These are phyloP conservation scores for Polygonum aviculare DNA, from an alignment of 148 eudicot species.

Conservation along the genomic window DNA sequence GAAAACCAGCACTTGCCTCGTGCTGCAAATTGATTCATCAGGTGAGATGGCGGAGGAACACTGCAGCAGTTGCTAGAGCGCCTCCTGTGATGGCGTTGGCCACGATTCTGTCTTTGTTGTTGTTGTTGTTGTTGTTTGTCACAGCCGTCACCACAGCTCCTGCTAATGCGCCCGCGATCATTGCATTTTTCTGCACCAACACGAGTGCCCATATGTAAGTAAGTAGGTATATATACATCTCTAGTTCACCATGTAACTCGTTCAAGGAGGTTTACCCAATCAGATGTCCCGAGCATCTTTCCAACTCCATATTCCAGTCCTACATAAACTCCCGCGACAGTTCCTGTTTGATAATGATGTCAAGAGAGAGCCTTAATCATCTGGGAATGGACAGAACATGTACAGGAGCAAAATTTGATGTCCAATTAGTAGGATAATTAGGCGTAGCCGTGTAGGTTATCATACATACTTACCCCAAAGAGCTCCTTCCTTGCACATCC, in stretches of 20 bases:
- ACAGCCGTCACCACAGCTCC: slow-evolving; percentile 5
- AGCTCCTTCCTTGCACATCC: slow-evolving; percentile 14
- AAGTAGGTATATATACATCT: background rate
- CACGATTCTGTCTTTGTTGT: slow-evolving; percentile 4
- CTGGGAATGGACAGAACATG: background rate
- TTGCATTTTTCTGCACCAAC: background rate
- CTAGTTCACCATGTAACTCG: no score
- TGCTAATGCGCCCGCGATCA: background rate
- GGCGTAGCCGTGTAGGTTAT: background rate
- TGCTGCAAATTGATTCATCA: background rate
- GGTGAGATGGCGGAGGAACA: slow-evolving; percentile 1
- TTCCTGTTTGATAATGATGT: slow-evolving; percentile 1
- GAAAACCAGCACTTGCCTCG: background rate
- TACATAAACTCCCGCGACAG: slow-evolving; percentile 7
- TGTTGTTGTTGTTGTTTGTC: background rate
- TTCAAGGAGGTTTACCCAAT: slow-evolving; percentile 6
- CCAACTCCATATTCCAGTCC: slow-evolving; percentile 5
- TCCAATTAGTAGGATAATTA: background rate
- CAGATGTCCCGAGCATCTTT: background rate
- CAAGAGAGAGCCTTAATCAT: background rate
- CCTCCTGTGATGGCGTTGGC: slow-evolving; percentile 7
- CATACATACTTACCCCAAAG: background rate
- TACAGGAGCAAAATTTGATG: background rate
- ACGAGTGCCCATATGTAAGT: background rate
- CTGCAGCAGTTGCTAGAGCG: slow-evolving; percentile 7